Evolutionary conservation across 1,139 yeast species (phyloP).

Genomic region (Pichia sp.): DNA sequence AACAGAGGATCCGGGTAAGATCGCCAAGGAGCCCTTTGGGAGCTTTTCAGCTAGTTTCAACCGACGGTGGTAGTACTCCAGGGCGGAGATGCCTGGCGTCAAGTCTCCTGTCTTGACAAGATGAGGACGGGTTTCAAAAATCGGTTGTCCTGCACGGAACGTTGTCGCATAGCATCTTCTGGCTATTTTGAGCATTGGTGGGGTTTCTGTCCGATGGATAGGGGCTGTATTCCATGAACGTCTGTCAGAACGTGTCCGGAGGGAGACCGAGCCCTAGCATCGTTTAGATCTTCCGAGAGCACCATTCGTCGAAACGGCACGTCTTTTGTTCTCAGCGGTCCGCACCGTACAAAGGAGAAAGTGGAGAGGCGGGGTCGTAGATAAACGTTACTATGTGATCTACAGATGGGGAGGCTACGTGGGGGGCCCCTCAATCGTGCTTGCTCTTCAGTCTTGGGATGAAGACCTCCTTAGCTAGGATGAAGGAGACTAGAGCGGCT

Average conservation of each 20-base stretch:
- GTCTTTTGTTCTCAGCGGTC: neutral
- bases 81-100: slow-evolving; percentile 83
- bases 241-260: neutral
- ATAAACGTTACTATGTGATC: too few species aligned
- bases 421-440: neutral
- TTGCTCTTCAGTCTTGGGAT: neutral
- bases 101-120: slow-evolving; percentile 69
- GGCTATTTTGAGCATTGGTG: neutral
- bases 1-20: slow-evolving; percentile 66
- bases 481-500: neutral
- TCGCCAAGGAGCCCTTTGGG: slow-evolving; percentile 64
- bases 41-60: slow-evolving; percentile 49
- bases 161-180: slow-evolving; percentile 8
- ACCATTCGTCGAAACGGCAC: neutral
- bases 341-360: neutral
- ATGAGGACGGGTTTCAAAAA: slow-evolving; percentile 79
- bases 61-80: slow-evolving; percentile 76
- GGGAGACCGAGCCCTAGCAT: neutral
- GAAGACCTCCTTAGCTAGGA: neutral
- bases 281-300: neutral
- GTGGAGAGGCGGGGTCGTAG: neutral
- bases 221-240: too few species aligned
- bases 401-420: neutral
- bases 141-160: slow-evolving; percentile 71
- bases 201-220: too few species aligned